A percentile compares a stretch with the other conserved stretches of the same genome.
Evolutionary conservation across 176 grass and related monocot genomes (phyloP).

Genomic region (Cenchrus purpureus): DNA sequence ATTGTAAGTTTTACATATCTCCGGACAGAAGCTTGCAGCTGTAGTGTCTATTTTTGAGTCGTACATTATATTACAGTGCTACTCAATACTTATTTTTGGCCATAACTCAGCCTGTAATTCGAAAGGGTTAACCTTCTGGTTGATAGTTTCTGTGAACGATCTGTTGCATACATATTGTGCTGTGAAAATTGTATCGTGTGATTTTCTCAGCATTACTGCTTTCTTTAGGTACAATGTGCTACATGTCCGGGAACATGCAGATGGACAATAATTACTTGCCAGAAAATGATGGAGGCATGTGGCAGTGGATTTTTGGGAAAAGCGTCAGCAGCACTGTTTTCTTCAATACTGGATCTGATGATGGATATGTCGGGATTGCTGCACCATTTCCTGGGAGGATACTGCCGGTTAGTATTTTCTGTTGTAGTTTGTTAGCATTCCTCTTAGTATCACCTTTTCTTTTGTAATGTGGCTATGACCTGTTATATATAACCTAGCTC

Average conservation of each 20-base stretch:
- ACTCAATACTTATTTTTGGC: not conserved
- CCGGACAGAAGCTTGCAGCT: not conserved
- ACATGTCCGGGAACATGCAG: slow-evolving; percentile 86
- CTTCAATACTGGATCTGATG: slow-evolving; percentile 69
- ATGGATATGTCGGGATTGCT: slow-evolving; percentile 94
- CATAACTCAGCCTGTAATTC: not conserved
- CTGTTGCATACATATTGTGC: not conserved
- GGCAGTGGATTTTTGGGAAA: slow-evolving; percentile 98
- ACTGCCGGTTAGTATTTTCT: slow-evolving; percentile 67
- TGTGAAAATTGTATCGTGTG: not conserved
- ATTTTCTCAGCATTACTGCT: not conserved
- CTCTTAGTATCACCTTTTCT: slow-evolving; percentile 6
- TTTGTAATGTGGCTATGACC: not conserved
- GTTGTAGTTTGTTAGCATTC: not conserved
- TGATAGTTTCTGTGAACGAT: not conserved
- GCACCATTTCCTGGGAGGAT: slow-evolving; percentile 82
- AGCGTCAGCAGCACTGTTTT: slow-evolving; percentile 71
- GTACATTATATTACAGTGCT: not conserved
- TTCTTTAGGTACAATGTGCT: slow-evolving; percentile 78
- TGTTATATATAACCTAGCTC: not conserved
- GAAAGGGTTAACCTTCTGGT: not conserved
- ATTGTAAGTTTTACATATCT: not conserved
- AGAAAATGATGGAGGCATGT: slow-evolving; percentile 85
- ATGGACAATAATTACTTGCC: slow-evolving; percentile 86
- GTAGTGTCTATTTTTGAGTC: not conserved